Percentiles rank a stretch among this genome's conserved stretches.
These are phyloP conservation scores for Platanthera zijinensis DNA, from an alignment of 106 monocot genomes.

Conservation along the genomic window DNA sequence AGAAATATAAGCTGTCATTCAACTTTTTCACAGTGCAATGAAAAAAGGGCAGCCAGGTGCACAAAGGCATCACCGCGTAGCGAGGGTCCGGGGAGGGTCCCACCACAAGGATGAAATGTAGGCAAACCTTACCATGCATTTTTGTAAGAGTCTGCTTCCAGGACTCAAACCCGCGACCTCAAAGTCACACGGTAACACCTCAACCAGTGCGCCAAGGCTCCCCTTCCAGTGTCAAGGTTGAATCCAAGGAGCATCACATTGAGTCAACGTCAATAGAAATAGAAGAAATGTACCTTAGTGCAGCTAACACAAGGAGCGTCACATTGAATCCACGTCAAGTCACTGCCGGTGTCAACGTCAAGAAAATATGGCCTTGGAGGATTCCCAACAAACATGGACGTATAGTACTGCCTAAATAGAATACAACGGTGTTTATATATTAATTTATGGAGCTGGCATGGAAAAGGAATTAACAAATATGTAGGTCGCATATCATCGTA, in stretches of 20 bases:
- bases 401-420: slow-evolving; percentile 70
- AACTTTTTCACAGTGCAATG: not conserved
- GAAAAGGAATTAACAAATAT: not conserved
- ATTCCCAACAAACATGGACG: slow-evolving; percentile 71
- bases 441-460: not conserved
- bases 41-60: not conserved
- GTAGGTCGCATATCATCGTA: not conserved
- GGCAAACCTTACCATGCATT: no score
- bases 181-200: no score
- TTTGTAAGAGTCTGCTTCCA: no score
- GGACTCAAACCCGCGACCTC: no score
- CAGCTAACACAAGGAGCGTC: slow-evolving; percentile 89
- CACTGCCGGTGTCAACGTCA: slow-evolving; percentile 92
- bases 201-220: no score
- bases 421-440: slow-evolving; percentile 4
- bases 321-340: slow-evolving; percentile 93
- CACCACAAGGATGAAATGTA: no score
- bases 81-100: no score
- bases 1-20: slow-evolving; percentile 3
- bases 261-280: no score
- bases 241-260: no score
- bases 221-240: no score
- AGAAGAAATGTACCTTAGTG: slow-evolving; percentile 51
- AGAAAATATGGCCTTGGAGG: slow-evolving; percentile 78
- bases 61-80: no score